Evolutionary conservation across 192 early-diverging fungal genomes (phyloP), one percentile per base, ranked within the genome.

Genomic region (Coemansia sp.): DNA sequence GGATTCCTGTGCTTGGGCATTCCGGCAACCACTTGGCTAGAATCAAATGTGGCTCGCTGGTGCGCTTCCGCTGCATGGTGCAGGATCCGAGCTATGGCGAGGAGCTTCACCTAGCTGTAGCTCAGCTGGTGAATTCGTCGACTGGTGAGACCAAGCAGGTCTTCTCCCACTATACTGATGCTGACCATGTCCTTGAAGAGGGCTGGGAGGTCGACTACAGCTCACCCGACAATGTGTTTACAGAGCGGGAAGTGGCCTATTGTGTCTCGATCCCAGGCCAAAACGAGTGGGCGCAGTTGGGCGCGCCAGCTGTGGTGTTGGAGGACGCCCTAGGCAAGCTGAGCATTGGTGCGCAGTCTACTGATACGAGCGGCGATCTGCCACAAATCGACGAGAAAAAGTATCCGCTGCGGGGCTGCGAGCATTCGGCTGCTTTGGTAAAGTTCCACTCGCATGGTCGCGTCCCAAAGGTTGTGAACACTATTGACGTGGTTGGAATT

Each of bases 31-130:
- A 14, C 23, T 9, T 9, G 5, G 10, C 28, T 2, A 65, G 26
- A 31, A 63, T 24, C 31, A 69, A 76, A 48, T 24, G 26, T 31
- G 79, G 76, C 2, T 60, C 71, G 9, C 76, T 93, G 5, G 88
- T 91, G 18, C 70, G 90, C n/a, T 91, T 91, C 65, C 79, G 88
- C 39, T 90, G 88, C 74, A 93, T 93, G 91, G 84, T 93, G 5
- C 91, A 93, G 73, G 90, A 93, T 50, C 89, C 89, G 2, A 85
- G 87, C 51, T 86, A 90, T 24, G 90, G 87, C 9, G 86, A 91
- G 61, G 90, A 93, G 21, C 71, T 83, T 1, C 75, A 77, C 45
- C 56, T 83, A n/a, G 67, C 76, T 9, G 62, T 77, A 1, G 80
- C 80, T 0, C 74, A 70, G 9, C 23, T 71, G 2, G 34, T 73